These are phyloP conservation scores for Hypoxylon sp. DNA, from an alignment of 2,329 filamentous ascomycete genomes.

Conservation along the genomic window DNA sequence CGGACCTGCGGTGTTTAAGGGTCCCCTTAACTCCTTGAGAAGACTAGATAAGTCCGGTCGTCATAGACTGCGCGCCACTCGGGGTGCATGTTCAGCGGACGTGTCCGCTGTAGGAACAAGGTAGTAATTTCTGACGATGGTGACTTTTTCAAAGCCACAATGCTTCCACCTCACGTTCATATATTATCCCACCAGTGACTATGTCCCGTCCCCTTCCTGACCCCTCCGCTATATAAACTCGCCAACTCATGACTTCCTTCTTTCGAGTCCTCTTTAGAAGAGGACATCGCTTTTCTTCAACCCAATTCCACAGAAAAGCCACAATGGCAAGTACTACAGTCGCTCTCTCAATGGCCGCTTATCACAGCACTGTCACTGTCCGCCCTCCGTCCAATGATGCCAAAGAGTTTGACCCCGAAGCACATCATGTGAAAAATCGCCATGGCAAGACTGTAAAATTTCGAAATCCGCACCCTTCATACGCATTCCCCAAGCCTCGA, in stretches of 20 bases:
- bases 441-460: constrained; percentile 62
- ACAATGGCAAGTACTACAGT: constrained; percentile 42
- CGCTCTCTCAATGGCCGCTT: constrained; percentile 47
- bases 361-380: constrained; percentile 48
- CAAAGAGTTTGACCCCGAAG: constrained; percentile 60
- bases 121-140: constrained; percentile 1
- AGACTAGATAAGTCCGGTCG: constrained; percentile 15
- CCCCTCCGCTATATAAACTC: neutral
- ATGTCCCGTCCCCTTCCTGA: neutral
- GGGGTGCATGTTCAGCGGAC: neutral
- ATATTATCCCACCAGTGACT: neutral
- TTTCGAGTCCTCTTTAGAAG: constrained; percentile 36
- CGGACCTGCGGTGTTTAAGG: constrained; percentile 2
- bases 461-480: constrained; percentile 67
- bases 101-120: neutral
- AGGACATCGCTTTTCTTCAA: constrained; percentile 19
- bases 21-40: constrained; percentile 21
- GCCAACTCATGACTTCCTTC: constrained; percentile 29
- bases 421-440: constrained; percentile 64
- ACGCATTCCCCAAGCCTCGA: constrained; percentile 31
- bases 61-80: constrained; percentile 14
- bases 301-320: constrained; percentile 40
- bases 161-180: constrained; percentile 9
- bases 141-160: constrained; percentile 7
- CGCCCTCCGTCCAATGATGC: constrained; percentile 54